Base-by-base conservation (phyloP, 2,329 filamentous ascomycete genomes). In the Zalaria obscura region DNA sequence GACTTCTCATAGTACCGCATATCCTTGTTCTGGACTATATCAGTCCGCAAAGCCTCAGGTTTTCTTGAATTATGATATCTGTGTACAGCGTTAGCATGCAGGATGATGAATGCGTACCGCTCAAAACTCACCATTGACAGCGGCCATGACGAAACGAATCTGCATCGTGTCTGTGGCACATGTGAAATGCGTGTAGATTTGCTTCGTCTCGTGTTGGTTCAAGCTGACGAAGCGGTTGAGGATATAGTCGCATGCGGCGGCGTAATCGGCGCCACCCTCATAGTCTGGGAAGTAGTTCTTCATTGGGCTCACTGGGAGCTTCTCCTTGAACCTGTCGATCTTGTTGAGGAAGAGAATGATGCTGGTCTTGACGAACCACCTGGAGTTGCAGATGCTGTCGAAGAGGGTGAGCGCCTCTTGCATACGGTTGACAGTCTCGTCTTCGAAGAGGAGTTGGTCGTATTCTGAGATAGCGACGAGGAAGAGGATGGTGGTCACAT, bases 31-130 rank as follows among this genome's bases (percentile, higher is more conserved):
- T 34, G 33, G 9, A 26, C 52, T 82, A 95, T 75, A 96, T 95
- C 64, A 96, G 72, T 75, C 89, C 89, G 67, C 88, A 95, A 64
- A 93, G 76, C 64, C 91, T 83, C 50, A 98, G 78, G 69, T 98
- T 98, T 69, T 96, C 91, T 72, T 98, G 91, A 64, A 98, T 98
- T 69, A 98, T 98, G 64, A 98, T 98, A 69, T 98, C 91, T 94
- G 52, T 2, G 39, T 10, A 7, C 5, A 1, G 42, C 26, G 55
- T 81, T 66, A 78, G 68, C 42, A 48, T 27, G 33, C 18, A 28
- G 32, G 3, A 36, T 7, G 29, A 32, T 2, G 29, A 32, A 32
- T n/a, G n/a, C n/a, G 7, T 32, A 3, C 7, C 8, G 5, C 34
- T 27, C 25, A 0, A 7, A 37, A 62, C 80, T 57, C 74, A 94